Percentiles rank a stretch among this genome's conserved stretches.
Conservation (phyloP, 2,329 filamentous ascomycete species). For the Diplodia seriata region DNA sequence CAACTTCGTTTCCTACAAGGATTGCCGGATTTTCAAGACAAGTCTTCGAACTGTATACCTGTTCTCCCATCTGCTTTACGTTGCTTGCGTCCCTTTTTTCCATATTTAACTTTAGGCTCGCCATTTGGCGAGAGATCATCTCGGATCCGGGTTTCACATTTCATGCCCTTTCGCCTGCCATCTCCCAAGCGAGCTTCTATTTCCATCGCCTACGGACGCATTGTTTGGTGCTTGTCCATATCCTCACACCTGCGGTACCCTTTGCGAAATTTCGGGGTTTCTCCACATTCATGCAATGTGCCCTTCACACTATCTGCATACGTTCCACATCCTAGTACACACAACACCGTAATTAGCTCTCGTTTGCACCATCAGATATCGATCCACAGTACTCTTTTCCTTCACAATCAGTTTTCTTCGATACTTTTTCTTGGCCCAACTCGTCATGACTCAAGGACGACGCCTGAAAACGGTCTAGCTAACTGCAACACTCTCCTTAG, state of each 20-base stretch:
- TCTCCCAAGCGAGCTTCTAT: constrained; percentile 25
- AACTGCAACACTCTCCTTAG: constrained; percentile 9
- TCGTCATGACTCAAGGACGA: neutral
- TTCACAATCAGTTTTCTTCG: neutral
- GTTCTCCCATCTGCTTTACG: neutral
- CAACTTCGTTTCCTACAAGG: neutral
- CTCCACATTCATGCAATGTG: constrained; percentile 14
- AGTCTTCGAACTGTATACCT: neutral
- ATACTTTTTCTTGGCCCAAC: neutral
- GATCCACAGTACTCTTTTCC: neutral
- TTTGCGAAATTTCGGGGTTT: constrained; percentile 5
- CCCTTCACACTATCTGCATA: constrained; percentile 13
- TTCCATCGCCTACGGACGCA: constrained; percentile 11
- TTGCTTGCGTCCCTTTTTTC: constrained; percentile 1
- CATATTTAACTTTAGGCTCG: constrained; percentile 28
- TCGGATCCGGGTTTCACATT: constrained; percentile 29
- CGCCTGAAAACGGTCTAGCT: neutral
- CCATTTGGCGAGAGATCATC: constrained; percentile 26
- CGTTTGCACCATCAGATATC: neutral
- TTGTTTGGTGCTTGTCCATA: neutral
- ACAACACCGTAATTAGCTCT: neutral
- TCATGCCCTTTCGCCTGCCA: constrained; percentile 8
- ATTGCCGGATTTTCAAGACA: neutral
- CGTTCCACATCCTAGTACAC: neutral
- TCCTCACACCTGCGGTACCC: neutral